phyloP scores from a whole-genome alignment of 305 asterid species.

The Rubia balearica region DNA sequence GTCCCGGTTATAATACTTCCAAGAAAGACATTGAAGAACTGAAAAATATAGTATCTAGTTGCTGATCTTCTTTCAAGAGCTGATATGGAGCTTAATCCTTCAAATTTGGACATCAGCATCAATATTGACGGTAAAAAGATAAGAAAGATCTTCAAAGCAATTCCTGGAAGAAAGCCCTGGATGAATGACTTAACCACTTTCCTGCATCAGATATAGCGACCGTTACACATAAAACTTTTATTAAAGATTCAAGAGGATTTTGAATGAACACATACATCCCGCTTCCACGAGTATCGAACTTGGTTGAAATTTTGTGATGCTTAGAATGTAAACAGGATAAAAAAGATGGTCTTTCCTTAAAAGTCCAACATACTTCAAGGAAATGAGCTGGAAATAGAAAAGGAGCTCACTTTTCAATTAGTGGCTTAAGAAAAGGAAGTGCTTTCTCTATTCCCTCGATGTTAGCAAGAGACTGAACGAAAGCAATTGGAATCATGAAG shows the following conservation, averaged over 20 bases:
- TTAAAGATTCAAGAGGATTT: background rate
- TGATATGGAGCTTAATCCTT: conserved; percentile 68
- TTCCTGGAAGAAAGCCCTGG: conserved; percentile 87
- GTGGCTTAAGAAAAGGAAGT: conserved; percentile 50
- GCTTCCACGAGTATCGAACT: background rate
- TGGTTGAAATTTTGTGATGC: background rate
- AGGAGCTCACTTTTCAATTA: conserved; percentile 59
- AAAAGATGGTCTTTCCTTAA: background rate
- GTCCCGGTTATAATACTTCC: conserved; percentile 91
- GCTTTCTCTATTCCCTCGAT: conserved; percentile 66
- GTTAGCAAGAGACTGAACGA: conserved; percentile 91
- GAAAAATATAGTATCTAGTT: conserved; percentile 67
- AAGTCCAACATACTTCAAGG: conserved; percentile 1
- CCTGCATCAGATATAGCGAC: conserved; percentile 40
- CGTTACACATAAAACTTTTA: background rate
- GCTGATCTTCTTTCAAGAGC: conserved; percentile 87
- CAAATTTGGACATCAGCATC: conserved; percentile 89
- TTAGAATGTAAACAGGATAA: background rate
- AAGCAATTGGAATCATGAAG: conserved; percentile 79
- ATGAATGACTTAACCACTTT: conserved; percentile 60
- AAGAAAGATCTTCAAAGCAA: conserved; percentile 86
- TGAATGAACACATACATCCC: background rate
- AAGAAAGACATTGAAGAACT: conserved; percentile 81
- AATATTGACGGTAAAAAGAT: conserved; percentile 69
- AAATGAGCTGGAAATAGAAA: conserved; percentile 13